Evolutionary conservation across 2,329 filamentous ascomycete genomes (phyloP).

Genomic region (Coleophoma eucalyptorum): DNA sequence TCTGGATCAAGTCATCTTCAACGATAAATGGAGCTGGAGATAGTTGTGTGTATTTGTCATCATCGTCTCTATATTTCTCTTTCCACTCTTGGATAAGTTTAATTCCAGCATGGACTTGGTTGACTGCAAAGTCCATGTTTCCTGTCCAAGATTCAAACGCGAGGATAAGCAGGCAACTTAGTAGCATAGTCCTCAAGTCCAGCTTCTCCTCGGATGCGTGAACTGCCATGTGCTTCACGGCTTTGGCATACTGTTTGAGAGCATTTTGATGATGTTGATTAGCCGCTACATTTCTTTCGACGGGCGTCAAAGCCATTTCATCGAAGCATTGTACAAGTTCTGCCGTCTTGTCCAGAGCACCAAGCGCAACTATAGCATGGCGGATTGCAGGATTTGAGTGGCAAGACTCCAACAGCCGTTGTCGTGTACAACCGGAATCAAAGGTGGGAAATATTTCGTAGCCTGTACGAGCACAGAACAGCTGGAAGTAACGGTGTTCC

Average conservation of each 20-base stretch:
- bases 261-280: constrained; percentile 3
- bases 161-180: constrained; percentile 5
- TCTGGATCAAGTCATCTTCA: not conserved
- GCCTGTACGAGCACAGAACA: not conserved
- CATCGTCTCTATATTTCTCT: not conserved
- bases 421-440: not conserved
- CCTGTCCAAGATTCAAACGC: constrained; percentile 5
- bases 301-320: not conserved
- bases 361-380: constrained; percentile 3
- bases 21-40: not conserved
- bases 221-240: constrained; percentile 3
- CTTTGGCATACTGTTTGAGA: constrained; percentile 4
- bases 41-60: not conserved
- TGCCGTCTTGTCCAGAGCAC: constrained; percentile 3
- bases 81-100: constrained; percentile 3
- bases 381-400: not conserved
- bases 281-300: not conserved
- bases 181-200: constrained; percentile 6
- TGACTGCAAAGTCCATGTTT: constrained; percentile 1
- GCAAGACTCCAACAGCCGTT: not conserved
- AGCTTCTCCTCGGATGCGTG: not conserved
- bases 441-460: not conserved
- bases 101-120: constrained; percentile 1
- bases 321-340: not conserved
- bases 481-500: not conserved